Conservation (phyloP, 2,329 filamentous ascomycete genomes). For the Trichoderma sp. region DNA sequence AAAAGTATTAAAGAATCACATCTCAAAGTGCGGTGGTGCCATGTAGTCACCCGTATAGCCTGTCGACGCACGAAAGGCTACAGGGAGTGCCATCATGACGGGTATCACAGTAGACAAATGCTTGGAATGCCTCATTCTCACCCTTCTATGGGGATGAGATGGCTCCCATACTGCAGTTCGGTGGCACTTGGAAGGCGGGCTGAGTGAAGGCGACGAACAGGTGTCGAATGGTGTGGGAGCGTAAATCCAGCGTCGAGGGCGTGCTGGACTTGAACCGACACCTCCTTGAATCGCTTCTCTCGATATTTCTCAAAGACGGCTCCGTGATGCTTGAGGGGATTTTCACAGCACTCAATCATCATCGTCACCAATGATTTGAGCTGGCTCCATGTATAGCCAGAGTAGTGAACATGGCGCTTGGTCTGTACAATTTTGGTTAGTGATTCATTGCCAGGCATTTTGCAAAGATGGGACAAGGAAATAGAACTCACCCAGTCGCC, state of each 20-base stretch:
- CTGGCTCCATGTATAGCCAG: constrained; percentile 85
- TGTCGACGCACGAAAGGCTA: background rate
- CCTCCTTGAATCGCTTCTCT: constrained; percentile 81
- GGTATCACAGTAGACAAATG: background rate
- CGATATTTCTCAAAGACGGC: constrained; percentile 92
- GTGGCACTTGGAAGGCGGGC: background rate
- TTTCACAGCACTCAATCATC: constrained; percentile 84
- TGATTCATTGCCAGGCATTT: background rate
- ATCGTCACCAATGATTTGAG: constrained; percentile 72
- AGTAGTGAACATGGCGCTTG: constrained; percentile 83
- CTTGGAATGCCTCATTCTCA: constrained; percentile 17
- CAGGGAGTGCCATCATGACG: background rate
- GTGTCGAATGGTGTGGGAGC: constrained; percentile 43
- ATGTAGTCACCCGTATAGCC: background rate
- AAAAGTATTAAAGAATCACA: background rate
- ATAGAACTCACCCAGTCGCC: constrained; percentile 78
- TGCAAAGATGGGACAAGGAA: constrained; percentile 21
- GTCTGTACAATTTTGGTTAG: constrained; percentile 49
- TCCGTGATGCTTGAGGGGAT: constrained; percentile 74
- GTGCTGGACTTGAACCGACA: constrained; percentile 73
- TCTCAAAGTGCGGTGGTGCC: background rate
- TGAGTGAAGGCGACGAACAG: constrained; percentile 32
- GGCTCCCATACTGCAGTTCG: constrained; percentile 28
- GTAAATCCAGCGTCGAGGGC: constrained; percentile 63
- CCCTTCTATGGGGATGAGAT: constrained; percentile 34